phyloP scores from a whole-genome alignment of 2,329 filamentous ascomycete genomes.

The Aschersonia sp. region DNA sequence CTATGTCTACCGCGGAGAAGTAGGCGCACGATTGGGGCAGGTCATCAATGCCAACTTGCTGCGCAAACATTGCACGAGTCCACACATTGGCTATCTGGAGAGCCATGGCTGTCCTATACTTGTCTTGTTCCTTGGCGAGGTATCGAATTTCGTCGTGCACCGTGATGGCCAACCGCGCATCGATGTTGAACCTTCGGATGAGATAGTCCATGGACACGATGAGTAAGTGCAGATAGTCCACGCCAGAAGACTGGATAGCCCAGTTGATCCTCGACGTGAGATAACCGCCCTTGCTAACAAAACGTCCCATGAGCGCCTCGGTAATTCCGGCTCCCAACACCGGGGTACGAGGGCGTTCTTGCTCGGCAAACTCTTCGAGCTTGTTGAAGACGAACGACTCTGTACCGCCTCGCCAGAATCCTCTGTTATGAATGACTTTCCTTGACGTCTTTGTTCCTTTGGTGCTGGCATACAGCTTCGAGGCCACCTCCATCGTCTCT shows the following conservation, averaged over 20 bases:
- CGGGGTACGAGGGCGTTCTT: slow-evolving; percentile 78
- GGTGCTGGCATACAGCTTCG: slow-evolving; percentile 71
- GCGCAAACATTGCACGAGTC: slow-evolving; percentile 93
- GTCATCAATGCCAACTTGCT: slow-evolving; percentile 93
- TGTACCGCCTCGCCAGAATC: slow-evolving; percentile 92
- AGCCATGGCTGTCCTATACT: slow-evolving; percentile 81
- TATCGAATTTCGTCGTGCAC: slow-evolving; percentile 98
- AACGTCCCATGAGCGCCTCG: slow-evolving; percentile 80
- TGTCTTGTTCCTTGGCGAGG: slow-evolving; percentile 70
- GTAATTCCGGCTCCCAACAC: slow-evolving; percentile 92
- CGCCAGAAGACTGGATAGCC: slow-evolving; percentile 95
- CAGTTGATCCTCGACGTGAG: slow-evolving; percentile 96
- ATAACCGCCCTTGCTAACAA: slow-evolving; percentile 78
- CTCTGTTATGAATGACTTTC: slow-evolving; percentile 53
- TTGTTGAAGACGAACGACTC: slow-evolving; percentile 98
- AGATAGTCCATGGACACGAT: slow-evolving; percentile 93
- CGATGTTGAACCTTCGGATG: slow-evolving; percentile 67
- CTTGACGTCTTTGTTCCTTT: slow-evolving; percentile 78
- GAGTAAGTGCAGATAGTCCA: slow-evolving; percentile 90
- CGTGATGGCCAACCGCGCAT: slow-evolving; percentile 77
- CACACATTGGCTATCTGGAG: slow-evolving; percentile 88
- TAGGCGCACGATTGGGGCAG: slow-evolving; percentile 89
- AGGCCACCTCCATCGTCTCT: slow-evolving; percentile 62
- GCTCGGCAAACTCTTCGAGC: slow-evolving; percentile 92
- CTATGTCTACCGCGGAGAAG: slow-evolving; percentile 90